These are phyloP conservation scores for Pelargonium australe DNA, from an alignment of 441 rosid species.

Conservation along the genomic window DNA sequence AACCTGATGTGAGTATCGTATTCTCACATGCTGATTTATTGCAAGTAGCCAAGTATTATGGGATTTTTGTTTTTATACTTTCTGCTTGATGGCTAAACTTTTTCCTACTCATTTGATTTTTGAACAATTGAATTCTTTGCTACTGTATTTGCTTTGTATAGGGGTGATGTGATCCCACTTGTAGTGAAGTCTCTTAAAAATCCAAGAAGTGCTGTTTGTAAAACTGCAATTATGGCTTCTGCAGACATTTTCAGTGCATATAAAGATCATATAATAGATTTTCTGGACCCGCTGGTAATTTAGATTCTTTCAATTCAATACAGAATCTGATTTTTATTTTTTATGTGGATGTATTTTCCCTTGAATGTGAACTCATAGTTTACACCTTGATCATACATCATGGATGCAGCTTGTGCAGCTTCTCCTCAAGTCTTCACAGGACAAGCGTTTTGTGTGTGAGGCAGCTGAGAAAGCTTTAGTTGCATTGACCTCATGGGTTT, in stretches of 20 bases:
- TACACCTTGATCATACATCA: slow-evolving; percentile 15
- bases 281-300: slow-evolving; percentile 72
- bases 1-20: slow-evolving; percentile 52
- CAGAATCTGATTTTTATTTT: slow-evolving; percentile 12
- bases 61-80: slow-evolving; percentile 5
- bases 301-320: background rate
- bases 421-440: slow-evolving; percentile 90
- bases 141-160: slow-evolving; percentile 27
- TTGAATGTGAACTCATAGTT: slow-evolving; percentile 7
- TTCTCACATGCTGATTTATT: slow-evolving; percentile 16
- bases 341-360: slow-evolving; percentile 7
- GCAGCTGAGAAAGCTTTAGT: slow-evolving; percentile 76
- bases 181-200: slow-evolving; percentile 80
- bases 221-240: slow-evolving; percentile 84
- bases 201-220: slow-evolving; percentile 89
- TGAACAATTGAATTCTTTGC: slow-evolving; percentile 2
- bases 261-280: slow-evolving; percentile 54
- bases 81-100: slow-evolving; percentile 3
- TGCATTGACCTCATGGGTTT: slow-evolving; percentile 58
- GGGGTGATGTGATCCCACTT: slow-evolving; percentile 62
- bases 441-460: slow-evolving; percentile 81
- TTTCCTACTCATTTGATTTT: background rate
- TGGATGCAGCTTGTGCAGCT: slow-evolving; percentile 70
- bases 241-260: slow-evolving; percentile 69
- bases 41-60: background rate